Evolutionary conservation across 768 basidiomycete species (phyloP).

Genomic region (Cytidiella melzeri): DNA sequence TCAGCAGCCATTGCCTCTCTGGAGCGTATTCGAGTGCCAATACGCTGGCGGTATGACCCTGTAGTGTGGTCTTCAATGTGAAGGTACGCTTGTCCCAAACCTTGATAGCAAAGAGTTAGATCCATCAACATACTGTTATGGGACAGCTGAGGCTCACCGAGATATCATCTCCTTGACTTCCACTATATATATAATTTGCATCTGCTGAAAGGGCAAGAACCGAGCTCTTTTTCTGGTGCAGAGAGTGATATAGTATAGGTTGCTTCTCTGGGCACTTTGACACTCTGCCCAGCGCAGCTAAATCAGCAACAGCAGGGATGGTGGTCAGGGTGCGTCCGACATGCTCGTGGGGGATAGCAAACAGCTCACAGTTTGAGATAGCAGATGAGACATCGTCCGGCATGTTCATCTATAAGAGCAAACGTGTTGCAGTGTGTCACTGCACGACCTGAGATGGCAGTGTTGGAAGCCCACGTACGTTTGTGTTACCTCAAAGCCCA

Average conservation of each 20-base stretch:
- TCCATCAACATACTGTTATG: too few species aligned
- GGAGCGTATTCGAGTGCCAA: conserved; percentile 71
- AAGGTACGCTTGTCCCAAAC: conserved; percentile 81
- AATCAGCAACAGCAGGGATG: neutral
- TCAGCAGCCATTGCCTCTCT: conserved; percentile 82
- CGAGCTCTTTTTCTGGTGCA: conserved; percentile 64
- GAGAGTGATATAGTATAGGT: conserved; percentile 50
- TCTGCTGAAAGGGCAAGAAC: conserved; percentile 74
- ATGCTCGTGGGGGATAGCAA: too few species aligned
- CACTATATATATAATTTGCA: conserved; percentile 70
- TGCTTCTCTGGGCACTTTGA: conserved; percentile 7
- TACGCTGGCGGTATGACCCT: conserved; percentile 82
- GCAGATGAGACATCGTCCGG: conserved; percentile 4
- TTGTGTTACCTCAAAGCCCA: too few species aligned
- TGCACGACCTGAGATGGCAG: too few species aligned
- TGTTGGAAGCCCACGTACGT: too few species aligned
- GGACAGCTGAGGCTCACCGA: conserved; percentile 53
- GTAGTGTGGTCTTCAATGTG: conserved; percentile 58
- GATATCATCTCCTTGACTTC: conserved; percentile 74
- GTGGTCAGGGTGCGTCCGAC: neutral
- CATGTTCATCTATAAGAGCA: neutral
- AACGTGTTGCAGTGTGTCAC: too few species aligned
- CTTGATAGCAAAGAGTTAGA: too few species aligned
- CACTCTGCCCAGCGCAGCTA: conserved; percentile 10
- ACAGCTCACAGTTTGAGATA: conserved; percentile 6